A percentile compares a stretch with the other conserved stretches of the same genome.
phyloP scores from a whole-genome alignment of 1,284 basidiomycete species.

The Singerocomus inundabilis region DNA sequence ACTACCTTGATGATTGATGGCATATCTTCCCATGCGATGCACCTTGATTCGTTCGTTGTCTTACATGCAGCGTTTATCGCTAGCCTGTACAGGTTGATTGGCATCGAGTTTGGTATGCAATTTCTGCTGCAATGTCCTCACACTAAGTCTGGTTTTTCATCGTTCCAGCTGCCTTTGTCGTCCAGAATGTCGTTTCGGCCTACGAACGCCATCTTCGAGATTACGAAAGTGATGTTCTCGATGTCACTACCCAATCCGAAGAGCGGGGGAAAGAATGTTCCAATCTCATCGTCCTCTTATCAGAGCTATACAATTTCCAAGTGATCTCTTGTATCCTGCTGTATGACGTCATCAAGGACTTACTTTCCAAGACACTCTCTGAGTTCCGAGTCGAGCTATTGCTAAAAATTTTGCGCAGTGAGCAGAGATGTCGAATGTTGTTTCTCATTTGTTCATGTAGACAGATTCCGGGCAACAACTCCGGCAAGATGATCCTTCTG shows the following conservation, averaged over 20 bases:
- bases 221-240: slow-evolving; percentile 20
- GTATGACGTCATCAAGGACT: slow-evolving; percentile 85
- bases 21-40: slow-evolving; percentile 78
- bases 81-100: slow-evolving; percentile 80
- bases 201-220: slow-evolving; percentile 62
- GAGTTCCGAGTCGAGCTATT: slow-evolving; percentile 88
- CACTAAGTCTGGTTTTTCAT: slow-evolving; percentile 2
- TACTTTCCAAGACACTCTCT: slow-evolving; percentile 65
- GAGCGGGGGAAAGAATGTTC: slow-evolving; percentile 79
- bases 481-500: slow-evolving; percentile 83
- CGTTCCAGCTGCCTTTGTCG: slow-evolving; percentile 68
- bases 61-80: slow-evolving; percentile 89
- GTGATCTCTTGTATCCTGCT: slow-evolving; percentile 86
- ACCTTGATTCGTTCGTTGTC: slow-evolving; percentile 90
- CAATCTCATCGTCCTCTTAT: slow-evolving; percentile 85
- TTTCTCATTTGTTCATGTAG: slow-evolving; percentile 8
- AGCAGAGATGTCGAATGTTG: slow-evolving; percentile 1
- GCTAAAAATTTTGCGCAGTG: slow-evolving; percentile 84
- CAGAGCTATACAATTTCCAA: slow-evolving; percentile 95
- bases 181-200: slow-evolving; percentile 63
- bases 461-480: slow-evolving; percentile 84
- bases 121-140: not conserved
- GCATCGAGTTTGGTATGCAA: slow-evolving; percentile 82
- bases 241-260: slow-evolving; percentile 20
- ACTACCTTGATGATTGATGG: slow-evolving; percentile 81